phyloP scores from a whole-genome alignment of 257 asterid genomes.

The Coffea eugenioides region DNA sequence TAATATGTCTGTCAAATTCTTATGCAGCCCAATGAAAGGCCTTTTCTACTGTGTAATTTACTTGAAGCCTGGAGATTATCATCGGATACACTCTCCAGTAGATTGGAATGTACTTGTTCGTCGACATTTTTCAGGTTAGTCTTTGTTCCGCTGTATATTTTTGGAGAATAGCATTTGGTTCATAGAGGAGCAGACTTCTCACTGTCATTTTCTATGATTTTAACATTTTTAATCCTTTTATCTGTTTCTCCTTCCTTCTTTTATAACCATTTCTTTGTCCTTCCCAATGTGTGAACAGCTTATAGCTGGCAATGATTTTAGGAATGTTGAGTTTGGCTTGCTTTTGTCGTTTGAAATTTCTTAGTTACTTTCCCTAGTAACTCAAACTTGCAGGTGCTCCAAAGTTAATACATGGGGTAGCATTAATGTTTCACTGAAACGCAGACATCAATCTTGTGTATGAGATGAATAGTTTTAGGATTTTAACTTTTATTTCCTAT shows the following conservation, averaged over 20 bases:
- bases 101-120: constrained; percentile 80
- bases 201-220: neutral
- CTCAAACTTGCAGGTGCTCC: neutral
- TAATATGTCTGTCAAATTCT: constrained; percentile 1
- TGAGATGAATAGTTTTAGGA: neutral
- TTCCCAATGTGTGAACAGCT: neutral
- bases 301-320: neutral
- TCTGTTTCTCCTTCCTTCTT: neutral
- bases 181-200: neutral
- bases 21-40: constrained; percentile 79
- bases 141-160: neutral
- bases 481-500: neutral
- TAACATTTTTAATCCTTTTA: neutral
- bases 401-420: neutral
- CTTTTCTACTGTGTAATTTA: constrained; percentile 94
- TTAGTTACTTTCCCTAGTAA: neutral
- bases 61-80: constrained; percentile 98
- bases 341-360: neutral
- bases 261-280: neutral
- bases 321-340: neutral
- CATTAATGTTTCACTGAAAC: neutral
- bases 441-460: neutral
- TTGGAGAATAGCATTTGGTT: neutral
- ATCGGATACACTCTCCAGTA: constrained; percentile 91
- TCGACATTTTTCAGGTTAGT: constrained; percentile 82